Evolutionary conservation across 2,329 filamentous ascomycete species (phyloP), one percentile per base, ranked within the genome.

Genomic region (Coniochaeta sp.): DNA sequence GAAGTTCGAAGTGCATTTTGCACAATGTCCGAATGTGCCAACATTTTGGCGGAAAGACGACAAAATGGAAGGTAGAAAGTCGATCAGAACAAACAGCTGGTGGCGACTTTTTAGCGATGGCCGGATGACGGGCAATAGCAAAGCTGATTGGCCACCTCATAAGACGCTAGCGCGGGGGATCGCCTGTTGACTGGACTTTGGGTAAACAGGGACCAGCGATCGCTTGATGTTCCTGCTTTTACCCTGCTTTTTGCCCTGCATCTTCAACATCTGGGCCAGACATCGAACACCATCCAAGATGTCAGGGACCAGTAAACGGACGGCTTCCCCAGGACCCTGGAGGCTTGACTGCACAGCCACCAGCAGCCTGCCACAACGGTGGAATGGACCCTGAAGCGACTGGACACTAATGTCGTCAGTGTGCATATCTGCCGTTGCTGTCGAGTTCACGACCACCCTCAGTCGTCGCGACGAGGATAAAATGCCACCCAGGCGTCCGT

Each of bases 401-500:
- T 47, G 43, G 19, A 47, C 43, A 47, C 19, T 11, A 24, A 52
- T 52, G 47, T 52, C 47, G 47, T 52, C 47, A 52, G 47, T 26
- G 6, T 52, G 47, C 47, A 52, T 52, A 12, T 52, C 47, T 22
- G 47, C 6, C 7, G 47, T 28, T 28, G 24, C 47, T 52, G 47
- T 31, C 47, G 26, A 52, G 47, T 52, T 24, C 28, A 52, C 47
- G 14, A n/a, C 11, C 19, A 47, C 43, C 43, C 40, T 17, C 24
- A 52, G 22, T 31, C 22, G 4, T 47, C 2, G 14, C 47, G 24
- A 31, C 26, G 47, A 52, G 24, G 47, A 52, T 52, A 52, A 58
- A 61, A 61, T 59, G 59, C 59, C 59, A 58, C 24, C 59, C 61
- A 61, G 47, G 54, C 57, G 33, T 43, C 31, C 61, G 44, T 58